phyloP scores from a whole-genome alignment of 768 basidiomycete genomes.

The Lactifluus piperatus region DNA sequence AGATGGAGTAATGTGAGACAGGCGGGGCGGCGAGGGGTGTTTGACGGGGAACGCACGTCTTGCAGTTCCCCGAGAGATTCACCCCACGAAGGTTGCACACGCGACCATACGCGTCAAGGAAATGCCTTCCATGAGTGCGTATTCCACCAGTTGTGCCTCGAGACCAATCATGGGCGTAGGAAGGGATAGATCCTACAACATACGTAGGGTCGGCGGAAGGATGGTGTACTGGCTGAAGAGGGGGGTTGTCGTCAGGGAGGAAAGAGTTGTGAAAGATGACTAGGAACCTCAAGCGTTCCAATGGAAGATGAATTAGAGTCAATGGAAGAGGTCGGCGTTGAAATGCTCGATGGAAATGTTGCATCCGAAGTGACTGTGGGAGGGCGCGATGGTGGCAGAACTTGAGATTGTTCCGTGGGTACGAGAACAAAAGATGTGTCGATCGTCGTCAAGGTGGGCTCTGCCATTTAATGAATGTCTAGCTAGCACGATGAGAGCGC shows the following conservation, averaged over 20 bases:
- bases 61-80: slow-evolving; percentile 76
- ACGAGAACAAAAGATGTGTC: slow-evolving; percentile 12
- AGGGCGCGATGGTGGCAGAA: slow-evolving; percentile 1
- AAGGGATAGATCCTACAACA: slow-evolving; percentile 36
- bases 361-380: slow-evolving; percentile 7
- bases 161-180: slow-evolving; percentile 75
- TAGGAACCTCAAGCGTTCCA: slow-evolving; percentile 5
- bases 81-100: slow-evolving; percentile 78
- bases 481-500: no score
- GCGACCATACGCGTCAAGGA: slow-evolving; percentile 72
- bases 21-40: neutral
- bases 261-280: neutral
- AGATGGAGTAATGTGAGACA: slow-evolving; percentile 1
- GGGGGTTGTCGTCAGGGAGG: neutral
- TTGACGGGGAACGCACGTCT: slow-evolving; percentile 49
- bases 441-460: neutral
- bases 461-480: neutral
- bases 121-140: slow-evolving; percentile 62
- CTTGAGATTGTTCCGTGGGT: slow-evolving; percentile 9
- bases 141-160: slow-evolving; percentile 47
- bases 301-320: slow-evolving; percentile 9
- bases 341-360: slow-evolving; percentile 15
- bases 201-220: slow-evolving; percentile 42
- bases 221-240: slow-evolving; percentile 27
- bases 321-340: slow-evolving; percentile 11